Evolutionary conservation across 345 rosid species (phyloP), one percentile per base, ranked within the genome.

Genomic region (Bruguiera sexangula): DNA sequence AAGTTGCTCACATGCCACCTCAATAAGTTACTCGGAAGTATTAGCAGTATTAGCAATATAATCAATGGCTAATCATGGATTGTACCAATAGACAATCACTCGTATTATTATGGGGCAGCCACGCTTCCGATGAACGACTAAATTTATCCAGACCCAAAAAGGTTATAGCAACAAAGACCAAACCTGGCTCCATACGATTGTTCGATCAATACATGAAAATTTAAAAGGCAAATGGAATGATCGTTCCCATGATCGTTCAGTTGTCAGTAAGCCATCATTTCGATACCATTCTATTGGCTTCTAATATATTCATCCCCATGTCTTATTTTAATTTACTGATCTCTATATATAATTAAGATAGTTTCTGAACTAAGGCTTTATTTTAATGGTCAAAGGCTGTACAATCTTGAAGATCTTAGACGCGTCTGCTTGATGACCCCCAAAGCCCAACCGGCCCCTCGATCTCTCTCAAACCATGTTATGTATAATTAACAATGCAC

Each of bases 251-350:
- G 31, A 79, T 73, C 75, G 60, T 67, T 75, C 73, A 48, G 31
- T 60, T 67, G 82, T 79, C 76, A 73, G 46, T 70, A 66, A 68
- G 15, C 66, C 81, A 77, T 74, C 69, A 81, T 73, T 74, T 62
- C 70, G 53, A 59, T 69, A 61, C 60, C 54, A 54, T 67, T 68
- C 32, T 57, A 48, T 65, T 30, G n/a, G 59, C 29, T 56, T 56
- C 60, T 56, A 21, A 56, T 13, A 13, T 13, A 56, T 22, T 56
- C 29, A 24, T 56, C 10, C 10, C 26, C 13, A 2, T 21, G 13
- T 21, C 26, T 54, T 54, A 9, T 22, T 27, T 56, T 4, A 56
- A 56, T 56, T 10, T 22, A 13, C 19, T 19, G 48, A 11, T 39
- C 15, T 13, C 15, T 15, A 0, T 43, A 43, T 43, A 39, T 39